phyloP scores from a whole-genome alignment of 352 stramenopile species.

The Phytophthora lateralis region DNA sequence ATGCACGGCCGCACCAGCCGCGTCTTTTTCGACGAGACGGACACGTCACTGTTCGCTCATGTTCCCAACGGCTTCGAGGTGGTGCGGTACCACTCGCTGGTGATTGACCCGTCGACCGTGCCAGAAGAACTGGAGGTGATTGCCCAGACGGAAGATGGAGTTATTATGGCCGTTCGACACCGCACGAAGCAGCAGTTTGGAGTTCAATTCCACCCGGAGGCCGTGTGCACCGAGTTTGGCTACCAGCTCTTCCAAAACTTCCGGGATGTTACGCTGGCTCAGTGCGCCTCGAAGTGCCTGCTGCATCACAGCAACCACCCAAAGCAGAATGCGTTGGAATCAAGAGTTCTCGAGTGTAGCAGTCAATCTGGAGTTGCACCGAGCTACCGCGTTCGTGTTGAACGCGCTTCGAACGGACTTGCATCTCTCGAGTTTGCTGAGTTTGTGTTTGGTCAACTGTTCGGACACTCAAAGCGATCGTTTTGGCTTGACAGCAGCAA shows the following conservation, averaged over 20 bases:
- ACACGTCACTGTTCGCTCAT: slow-evolving; percentile 54
- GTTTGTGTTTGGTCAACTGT: slow-evolving; percentile 64
- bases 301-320: slow-evolving; percentile 53
- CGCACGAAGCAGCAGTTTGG: slow-evolving; percentile 89
- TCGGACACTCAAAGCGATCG: slow-evolving; percentile 44
- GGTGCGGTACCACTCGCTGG: slow-evolving; percentile 97
- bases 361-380: neutral
- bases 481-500: slow-evolving; percentile 90
- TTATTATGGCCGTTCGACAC: slow-evolving; percentile 93
- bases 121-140: slow-evolving; percentile 55
- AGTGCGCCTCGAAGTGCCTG: slow-evolving; percentile 47
- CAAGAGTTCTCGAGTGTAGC: neutral
- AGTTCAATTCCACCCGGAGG: slow-evolving; percentile 98
- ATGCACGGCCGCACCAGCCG: slow-evolving; percentile 94
- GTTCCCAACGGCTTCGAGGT: slow-evolving; percentile 86
- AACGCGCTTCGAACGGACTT: slow-evolving; percentile 36
- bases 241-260: slow-evolving; percentile 93
- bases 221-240: slow-evolving; percentile 89
- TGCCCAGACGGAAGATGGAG: slow-evolving; percentile 67
- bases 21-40: slow-evolving; percentile 44
- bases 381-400: slow-evolving; percentile 40
- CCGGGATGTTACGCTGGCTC: slow-evolving; percentile 58
- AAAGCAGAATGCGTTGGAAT: slow-evolving; percentile 8
- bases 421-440: slow-evolving; percentile 70
- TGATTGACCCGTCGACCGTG: slow-evolving; percentile 64